Conservation (phyloP, 208 protist species). For the Strigomonas galati region DNA sequence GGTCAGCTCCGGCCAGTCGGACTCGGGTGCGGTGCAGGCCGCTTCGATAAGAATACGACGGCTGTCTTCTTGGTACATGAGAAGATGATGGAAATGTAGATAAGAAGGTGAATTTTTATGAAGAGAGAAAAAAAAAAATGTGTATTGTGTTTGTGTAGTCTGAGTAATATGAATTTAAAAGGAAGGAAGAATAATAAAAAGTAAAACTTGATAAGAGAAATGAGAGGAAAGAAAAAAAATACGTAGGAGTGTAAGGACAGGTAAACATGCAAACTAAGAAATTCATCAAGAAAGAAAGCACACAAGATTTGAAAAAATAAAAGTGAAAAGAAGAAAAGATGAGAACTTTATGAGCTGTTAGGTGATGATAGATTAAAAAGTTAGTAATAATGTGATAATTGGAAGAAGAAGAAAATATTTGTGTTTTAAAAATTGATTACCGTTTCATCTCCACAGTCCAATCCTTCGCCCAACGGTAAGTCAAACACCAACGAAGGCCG, state of each 20-base stretch:
- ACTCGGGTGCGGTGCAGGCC: slow-evolving; percentile 21
- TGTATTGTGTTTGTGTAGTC: not conserved
- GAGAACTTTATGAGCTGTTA: not conserved
- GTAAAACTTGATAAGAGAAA: not conserved
- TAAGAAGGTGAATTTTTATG: not conserved
- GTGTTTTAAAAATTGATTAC: not conserved
- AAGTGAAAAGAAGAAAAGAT: not conserved
- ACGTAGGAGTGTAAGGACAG: not conserved
- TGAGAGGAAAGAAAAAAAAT: not conserved
- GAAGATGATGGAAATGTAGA: not conserved
- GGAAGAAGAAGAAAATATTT: not conserved
- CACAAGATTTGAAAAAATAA: not conserved
- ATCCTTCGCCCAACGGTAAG: not conserved
- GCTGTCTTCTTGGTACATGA: not conserved
- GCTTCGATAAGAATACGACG: slow-evolving; percentile 40
- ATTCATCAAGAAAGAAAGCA: slow-evolving; percentile 6
- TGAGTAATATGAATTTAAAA: slow-evolving; percentile 1
- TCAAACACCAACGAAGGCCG: not conserved
- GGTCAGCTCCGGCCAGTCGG: slow-evolving; percentile 30
- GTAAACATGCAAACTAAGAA: not conserved
- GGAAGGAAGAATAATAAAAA: not conserved
- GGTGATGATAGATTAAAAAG: not conserved
- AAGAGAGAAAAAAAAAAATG: not conserved
- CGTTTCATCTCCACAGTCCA: not conserved
- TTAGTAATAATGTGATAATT: not conserved